Evolutionary conservation across 345 rosid genomes (phyloP), one percentile per base, ranked within the genome.

Genomic region (Excoecaria agallocha): DNA sequence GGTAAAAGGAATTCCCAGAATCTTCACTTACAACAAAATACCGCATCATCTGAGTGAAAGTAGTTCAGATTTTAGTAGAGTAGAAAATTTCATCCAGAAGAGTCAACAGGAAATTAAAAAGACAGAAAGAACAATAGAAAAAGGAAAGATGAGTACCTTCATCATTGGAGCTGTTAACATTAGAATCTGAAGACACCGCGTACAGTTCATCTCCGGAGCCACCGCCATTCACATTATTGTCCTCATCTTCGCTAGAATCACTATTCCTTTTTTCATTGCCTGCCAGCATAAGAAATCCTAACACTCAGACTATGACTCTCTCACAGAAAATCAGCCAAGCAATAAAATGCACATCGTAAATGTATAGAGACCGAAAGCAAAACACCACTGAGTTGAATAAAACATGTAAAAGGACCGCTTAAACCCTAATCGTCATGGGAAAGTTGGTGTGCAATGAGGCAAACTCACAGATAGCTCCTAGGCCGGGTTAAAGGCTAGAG

Each of bases 131-230:
- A n/a, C 15, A 8, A 66, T 35, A 50, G 48, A 13, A 73, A 3
- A 16, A 12, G 45, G 66, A 66, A 10, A 6, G n/a, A 49, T n/a
- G 16, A 12, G 13, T 60, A 78, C 73, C 25, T 30, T 74, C 75
- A 61, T 52, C 49, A 50, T 12, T 20, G 37, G 46, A 45, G 56
- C 25, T 62, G 67, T 57, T 39, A 48, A 43, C 37, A 46, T 80
- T 80, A 80, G 83, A 78, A 67, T 84, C 84, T 9, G 81, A 78
- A 52, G 85, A 60, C 5, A 59, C 68, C 19, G 76, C 45, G 48
- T 63, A 73, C 41, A 63, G 49, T 51, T 74, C 83, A 0, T 60
- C 69, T 24, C 73, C 79, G 49, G 77, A 77, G 8, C 52, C 65
- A 63, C 51, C 20, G 4, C 46, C 70, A 35, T 12, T 10, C 38